Evolutionary conservation across 441 rosid species (phyloP).

Genomic region (Populus hybrid): DNA sequence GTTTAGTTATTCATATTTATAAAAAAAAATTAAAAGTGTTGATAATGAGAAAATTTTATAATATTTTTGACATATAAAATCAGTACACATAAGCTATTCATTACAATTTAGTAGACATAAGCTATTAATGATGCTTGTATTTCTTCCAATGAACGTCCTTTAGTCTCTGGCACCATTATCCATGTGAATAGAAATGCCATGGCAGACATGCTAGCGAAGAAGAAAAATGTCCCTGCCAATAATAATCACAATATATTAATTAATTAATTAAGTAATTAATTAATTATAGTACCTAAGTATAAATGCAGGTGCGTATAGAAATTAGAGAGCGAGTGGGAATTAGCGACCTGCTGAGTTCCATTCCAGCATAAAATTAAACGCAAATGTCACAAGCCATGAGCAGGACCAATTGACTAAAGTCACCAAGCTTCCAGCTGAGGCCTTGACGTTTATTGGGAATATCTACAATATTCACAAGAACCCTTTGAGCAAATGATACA

Average conservation of each 20-base stretch:
- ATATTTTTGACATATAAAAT: too few species aligned
- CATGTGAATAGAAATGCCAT: conserved; percentile 33
- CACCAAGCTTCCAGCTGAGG: conserved; percentile 54
- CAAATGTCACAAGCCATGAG: conserved; percentile 40
- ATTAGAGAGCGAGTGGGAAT: neutral
- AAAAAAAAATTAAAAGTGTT: too few species aligned
- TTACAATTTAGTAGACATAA: too few species aligned
- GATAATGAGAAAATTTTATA: too few species aligned
- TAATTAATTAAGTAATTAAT: neutral
- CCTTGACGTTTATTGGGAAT: conserved; percentile 55
- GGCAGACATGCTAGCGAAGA: conserved; percentile 34
- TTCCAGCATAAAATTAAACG: conserved; percentile 55
- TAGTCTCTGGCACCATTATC: conserved; percentile 54
- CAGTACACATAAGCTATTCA: too few species aligned
- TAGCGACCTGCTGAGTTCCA: conserved; percentile 58
- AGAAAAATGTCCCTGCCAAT: conserved; percentile 49
- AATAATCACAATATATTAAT: neutral
- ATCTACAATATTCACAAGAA: conserved; percentile 30
- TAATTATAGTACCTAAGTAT: too few species aligned
- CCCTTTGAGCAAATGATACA: neutral
- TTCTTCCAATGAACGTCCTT: conserved; percentile 59
- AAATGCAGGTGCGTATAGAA: too few species aligned
- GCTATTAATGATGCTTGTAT: conserved; percentile 31
- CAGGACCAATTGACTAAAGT: conserved; percentile 42
- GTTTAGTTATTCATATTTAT: too few species aligned